Evolutionary conservation across 2,329 filamentous ascomycete genomes (phyloP).

Genomic region (Thermothelomyces thermophilus): DNA sequence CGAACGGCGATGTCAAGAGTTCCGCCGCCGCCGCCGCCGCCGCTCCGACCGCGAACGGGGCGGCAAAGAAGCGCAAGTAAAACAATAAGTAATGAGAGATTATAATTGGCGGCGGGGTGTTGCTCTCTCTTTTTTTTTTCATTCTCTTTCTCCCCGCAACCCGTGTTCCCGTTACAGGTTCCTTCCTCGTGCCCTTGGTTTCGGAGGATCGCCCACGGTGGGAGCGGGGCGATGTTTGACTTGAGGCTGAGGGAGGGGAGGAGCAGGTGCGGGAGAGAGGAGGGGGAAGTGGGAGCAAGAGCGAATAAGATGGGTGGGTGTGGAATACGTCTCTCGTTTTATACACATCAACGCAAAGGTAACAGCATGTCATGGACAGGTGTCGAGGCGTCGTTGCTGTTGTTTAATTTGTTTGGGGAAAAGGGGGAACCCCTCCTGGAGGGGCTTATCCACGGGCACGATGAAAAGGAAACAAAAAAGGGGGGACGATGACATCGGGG

Average conservation of each 20-base stretch:
- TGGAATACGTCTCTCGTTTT: background rate
- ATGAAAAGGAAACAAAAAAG: background rate
- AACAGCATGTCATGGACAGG: background rate
- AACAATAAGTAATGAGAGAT: background rate
- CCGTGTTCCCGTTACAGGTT: background rate
- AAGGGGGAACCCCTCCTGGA: background rate
- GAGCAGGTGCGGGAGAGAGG: too few species aligned
- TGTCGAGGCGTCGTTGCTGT: conserved; percentile 1
- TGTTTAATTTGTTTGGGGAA: too few species aligned
- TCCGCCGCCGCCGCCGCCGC: background rate
- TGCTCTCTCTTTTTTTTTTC: too few species aligned
- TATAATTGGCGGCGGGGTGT: too few species aligned
- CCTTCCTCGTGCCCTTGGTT: too few species aligned
- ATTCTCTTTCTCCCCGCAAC: too few species aligned
- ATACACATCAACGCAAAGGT: background rate
- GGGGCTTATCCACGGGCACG: background rate
- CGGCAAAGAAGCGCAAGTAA: conserved; percentile 12
- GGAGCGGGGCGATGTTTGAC: background rate
- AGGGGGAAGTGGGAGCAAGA: background rate
- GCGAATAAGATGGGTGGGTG: too few species aligned
- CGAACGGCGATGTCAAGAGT: conserved; percentile 7
- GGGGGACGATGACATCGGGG: too few species aligned
- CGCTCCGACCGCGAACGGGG: background rate
- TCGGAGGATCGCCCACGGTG: background rate
- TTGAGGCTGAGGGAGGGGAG: too few species aligned